These are phyloP conservation scores for Aureobasidium sp. DNA, from an alignment of 2,329 filamentous ascomycete genomes.

Conservation along the genomic window DNA sequence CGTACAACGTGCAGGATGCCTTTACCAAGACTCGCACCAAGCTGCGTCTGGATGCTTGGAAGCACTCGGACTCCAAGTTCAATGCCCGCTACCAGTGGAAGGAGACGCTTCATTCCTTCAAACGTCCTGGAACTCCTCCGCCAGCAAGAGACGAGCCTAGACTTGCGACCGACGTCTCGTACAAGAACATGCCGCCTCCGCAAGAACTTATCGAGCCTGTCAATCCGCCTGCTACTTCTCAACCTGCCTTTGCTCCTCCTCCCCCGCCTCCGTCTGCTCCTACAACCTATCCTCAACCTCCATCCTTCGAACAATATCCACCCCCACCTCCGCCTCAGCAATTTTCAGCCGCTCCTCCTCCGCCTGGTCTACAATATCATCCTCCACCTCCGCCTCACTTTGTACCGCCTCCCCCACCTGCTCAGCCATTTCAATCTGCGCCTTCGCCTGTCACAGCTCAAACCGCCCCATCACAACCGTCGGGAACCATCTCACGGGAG, in stretches of 20 bases:
- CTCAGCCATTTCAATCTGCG: background rate
- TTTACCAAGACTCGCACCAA: slow-evolving; percentile 13
- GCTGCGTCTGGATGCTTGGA: slow-evolving; percentile 78
- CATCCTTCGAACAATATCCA: slow-evolving; percentile 14
- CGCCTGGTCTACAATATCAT: slow-evolving; percentile 24
- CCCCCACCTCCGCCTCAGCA: slow-evolving; percentile 23
- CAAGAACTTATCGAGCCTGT: slow-evolving; percentile 22
- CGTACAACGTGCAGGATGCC: slow-evolving; percentile 77
- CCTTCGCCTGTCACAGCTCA: slow-evolving; percentile 20
- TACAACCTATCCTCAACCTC: background rate
- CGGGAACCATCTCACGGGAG: slow-evolving; percentile 66
- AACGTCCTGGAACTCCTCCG: slow-evolving; percentile 46
- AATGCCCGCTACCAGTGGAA: slow-evolving; percentile 81
- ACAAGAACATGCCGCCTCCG: slow-evolving; percentile 13
- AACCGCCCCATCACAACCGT: slow-evolving; percentile 32
- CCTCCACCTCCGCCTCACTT: slow-evolving; percentile 23
- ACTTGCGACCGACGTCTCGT: slow-evolving; percentile 35
- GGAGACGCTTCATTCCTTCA: slow-evolving; percentile 66
- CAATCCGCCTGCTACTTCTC: slow-evolving; percentile 39
- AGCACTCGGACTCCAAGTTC: slow-evolving; percentile 75
- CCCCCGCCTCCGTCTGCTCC: background rate
- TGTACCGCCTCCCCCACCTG: slow-evolving; percentile 7
- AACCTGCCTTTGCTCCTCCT: slow-evolving; percentile 20
- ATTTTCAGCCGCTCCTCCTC: background rate
- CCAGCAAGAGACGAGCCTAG: slow-evolving; percentile 38